Conservation (phyloP, 2,329 filamentous ascomycete genomes). For the Botrytis pseudocinerea region DNA sequence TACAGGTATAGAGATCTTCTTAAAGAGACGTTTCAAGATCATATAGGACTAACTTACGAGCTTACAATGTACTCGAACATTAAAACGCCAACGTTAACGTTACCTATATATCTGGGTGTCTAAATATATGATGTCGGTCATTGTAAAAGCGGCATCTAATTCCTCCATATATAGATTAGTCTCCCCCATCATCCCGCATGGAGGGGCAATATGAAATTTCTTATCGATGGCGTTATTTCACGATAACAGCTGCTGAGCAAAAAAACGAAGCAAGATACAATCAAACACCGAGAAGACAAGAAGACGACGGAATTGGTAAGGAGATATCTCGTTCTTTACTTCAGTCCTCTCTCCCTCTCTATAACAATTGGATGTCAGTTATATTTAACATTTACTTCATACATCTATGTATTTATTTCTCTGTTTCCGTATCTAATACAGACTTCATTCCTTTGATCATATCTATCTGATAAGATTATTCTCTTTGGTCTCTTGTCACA, state of each 20-base stretch:
- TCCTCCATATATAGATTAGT: background rate
- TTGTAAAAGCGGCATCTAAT: rapidly evolving
- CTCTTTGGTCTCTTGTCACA: background rate
- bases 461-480: constrained; percentile 6
- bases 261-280: background rate
- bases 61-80: background rate
- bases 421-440: background rate
- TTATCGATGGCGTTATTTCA: constrained; percentile 23
- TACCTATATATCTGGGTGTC: background rate
- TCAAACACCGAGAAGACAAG: background rate
- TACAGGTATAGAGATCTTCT: background rate
- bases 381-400: background rate
- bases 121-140: background rate
- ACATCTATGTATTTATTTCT: background rate
- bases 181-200: background rate
- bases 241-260: background rate
- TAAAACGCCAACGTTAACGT: background rate
- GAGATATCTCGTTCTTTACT: constrained; percentile 5
- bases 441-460: background rate
- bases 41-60: background rate
- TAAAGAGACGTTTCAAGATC: background rate
- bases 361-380: background rate
- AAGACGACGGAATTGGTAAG: background rate
- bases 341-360: background rate
- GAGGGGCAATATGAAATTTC: constrained; percentile 24